Evolutionary conservation across 2,329 filamentous ascomycete species (phyloP).

Genomic region (Verticillium nubilum): DNA sequence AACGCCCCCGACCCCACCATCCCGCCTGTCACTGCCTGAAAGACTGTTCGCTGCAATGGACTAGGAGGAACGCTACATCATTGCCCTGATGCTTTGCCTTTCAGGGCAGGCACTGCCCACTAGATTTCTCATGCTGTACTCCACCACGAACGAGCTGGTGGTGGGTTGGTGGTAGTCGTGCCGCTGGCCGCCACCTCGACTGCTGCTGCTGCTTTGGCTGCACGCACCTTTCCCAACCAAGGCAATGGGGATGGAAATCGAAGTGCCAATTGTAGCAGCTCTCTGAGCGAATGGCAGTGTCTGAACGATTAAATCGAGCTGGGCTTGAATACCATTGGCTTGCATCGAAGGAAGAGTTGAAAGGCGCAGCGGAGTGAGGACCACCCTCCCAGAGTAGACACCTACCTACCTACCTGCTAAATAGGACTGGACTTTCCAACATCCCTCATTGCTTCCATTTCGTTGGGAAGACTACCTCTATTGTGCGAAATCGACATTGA

Average conservation of each 20-base stretch:
- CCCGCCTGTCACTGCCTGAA: not conserved
- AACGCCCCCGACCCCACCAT: not conserved
- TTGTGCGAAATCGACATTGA: not conserved
- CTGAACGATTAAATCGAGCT: not conserved
- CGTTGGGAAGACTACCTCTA: not conserved
- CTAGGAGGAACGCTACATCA: not conserved
- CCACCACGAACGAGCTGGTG: not conserved
- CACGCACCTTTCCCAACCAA: too few relatives aligned
- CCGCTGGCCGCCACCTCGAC: not conserved
- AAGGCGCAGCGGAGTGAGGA: not conserved
- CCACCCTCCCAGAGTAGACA: not conserved
- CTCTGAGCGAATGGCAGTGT: not conserved
- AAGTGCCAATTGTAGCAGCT: not conserved
- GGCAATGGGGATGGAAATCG: not conserved
- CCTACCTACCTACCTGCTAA: too few relatives aligned
- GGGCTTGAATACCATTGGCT: not conserved
- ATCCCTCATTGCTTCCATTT: not conserved
- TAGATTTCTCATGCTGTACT: not conserved
- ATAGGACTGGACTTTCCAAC: not conserved
- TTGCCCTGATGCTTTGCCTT: not conserved
- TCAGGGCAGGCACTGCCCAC: not conserved
- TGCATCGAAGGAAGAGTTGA: not conserved
- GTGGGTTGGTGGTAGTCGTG: not conserved
- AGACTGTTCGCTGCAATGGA: not conserved
- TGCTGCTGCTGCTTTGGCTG: not conserved